Evolutionary conservation across 164 flowering plant genomes (phyloP).

Genomic region (Macadamia integrifolia): DNA sequence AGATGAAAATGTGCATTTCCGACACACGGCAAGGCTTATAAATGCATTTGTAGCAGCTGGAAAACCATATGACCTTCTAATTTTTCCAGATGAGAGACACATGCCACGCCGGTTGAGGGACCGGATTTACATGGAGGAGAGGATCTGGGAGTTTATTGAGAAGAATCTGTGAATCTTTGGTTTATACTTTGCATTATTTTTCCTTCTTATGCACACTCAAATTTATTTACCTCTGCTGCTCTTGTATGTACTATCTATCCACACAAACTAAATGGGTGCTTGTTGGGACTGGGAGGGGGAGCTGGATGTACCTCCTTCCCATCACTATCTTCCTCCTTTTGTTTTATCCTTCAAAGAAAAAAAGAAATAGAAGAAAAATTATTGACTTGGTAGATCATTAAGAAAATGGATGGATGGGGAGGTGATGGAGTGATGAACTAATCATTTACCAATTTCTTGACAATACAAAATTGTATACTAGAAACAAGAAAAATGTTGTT

Average conservation of each 20-base stretch:
- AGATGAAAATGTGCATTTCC: constrained; percentile 91
- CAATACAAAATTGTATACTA: no score
- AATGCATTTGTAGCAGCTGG: constrained; percentile 70
- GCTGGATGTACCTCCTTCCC: no score
- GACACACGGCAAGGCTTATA: constrained; percentile 94
- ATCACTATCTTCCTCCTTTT: no score
- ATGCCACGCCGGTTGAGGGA: constrained; percentile 70
- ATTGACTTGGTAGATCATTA: no score
- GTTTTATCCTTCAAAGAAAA: no score
- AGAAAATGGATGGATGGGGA: no score
- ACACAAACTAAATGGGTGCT: no score
- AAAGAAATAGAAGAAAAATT: no score
- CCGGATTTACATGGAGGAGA: constrained; percentile 85
- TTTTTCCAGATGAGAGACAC: constrained; percentile 91
- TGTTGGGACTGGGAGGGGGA: no score
- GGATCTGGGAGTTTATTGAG: constrained; percentile 82
- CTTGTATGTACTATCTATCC: not conserved
- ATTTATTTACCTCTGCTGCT: not conserved
- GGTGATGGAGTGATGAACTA: no score
- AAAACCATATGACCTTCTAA: constrained; percentile 65
- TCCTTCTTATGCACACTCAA: not conserved
- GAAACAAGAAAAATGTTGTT: no score
- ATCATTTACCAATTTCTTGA: no score
- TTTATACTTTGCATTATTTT: not conserved
- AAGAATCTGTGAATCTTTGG: constrained; percentile 39